phyloP scores from a whole-genome alignment of 2,329 filamentous ascomycete species.

The Rugonectria rugulosa region DNA sequence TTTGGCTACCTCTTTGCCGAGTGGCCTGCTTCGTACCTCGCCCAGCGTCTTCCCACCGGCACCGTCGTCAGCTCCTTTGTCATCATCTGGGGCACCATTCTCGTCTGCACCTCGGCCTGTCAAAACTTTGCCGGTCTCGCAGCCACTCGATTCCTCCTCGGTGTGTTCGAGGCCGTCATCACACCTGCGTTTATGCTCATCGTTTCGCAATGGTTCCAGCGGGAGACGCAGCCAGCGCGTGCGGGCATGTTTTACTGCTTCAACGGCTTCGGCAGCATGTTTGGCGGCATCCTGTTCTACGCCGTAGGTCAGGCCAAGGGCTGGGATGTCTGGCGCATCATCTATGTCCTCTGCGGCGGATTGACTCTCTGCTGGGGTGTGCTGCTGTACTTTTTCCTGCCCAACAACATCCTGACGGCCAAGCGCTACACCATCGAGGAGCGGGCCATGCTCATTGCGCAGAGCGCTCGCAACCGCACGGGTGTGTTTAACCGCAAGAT shows the following conservation, averaged over 20 bases:
- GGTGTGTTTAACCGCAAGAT: constrained; percentile 59
- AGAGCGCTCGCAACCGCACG: constrained; percentile 60
- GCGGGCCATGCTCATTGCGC: constrained; percentile 63
- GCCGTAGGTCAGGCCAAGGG: constrained; percentile 60
- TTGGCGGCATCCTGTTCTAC: constrained; percentile 58
- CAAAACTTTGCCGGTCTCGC: constrained; percentile 53
- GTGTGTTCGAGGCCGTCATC: constrained; percentile 57
- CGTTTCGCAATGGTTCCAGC: constrained; percentile 57
- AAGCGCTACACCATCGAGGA: constrained; percentile 36
- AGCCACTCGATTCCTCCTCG: constrained; percentile 55
- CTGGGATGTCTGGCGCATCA: constrained; percentile 57
- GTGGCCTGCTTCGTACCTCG: constrained; percentile 47
- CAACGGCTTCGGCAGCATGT: constrained; percentile 56
- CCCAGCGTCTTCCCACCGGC: constrained; percentile 45
- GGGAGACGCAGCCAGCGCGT: constrained; percentile 55
- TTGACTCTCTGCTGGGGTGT: constrained; percentile 58
- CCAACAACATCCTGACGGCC: constrained; percentile 54
- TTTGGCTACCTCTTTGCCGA: constrained; percentile 56
- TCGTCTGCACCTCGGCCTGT: constrained; percentile 53
- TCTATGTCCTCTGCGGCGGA: constrained; percentile 60
- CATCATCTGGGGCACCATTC: constrained; percentile 48
- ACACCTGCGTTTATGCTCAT: constrained; percentile 61
- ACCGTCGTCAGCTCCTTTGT: constrained; percentile 46
- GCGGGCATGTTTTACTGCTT: constrained; percentile 49
- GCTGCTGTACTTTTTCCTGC: constrained; percentile 53